A percentile compares a stretch with the other conserved stretches of the same genome.
phyloP scores from a whole-genome alignment of 306 rosid genomes.

The Astragalus glycyphyllos region DNA sequence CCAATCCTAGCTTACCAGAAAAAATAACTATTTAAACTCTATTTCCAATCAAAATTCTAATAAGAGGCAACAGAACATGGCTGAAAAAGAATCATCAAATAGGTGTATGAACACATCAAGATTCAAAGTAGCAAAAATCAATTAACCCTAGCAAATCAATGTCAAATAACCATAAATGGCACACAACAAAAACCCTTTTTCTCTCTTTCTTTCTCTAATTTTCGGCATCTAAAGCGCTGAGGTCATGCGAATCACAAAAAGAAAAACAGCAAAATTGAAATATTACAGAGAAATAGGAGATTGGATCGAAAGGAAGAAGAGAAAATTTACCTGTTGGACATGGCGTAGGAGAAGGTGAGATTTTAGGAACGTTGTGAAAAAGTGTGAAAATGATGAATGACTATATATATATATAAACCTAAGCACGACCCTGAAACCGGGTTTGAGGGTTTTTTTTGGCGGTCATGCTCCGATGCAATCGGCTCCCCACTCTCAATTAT shows the following conservation, averaged over 20 bases:
- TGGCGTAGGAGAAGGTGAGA: slow-evolving; percentile 41
- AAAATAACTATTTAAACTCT: background rate
- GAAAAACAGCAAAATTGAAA: background rate
- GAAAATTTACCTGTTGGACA: slow-evolving; percentile 66
- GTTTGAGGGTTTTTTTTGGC: background rate
- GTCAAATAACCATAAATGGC: too few species aligned
- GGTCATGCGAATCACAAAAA: background rate
- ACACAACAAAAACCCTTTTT: background rate
- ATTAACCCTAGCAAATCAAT: slow-evolving; percentile 3
- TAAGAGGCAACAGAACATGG: background rate
- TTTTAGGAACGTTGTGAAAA: background rate
- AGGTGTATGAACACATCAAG: background rate
- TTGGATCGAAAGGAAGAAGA: slow-evolving; percentile 5
- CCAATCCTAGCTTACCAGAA: background rate
- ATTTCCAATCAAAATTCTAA: background rate
- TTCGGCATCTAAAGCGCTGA: background rate
- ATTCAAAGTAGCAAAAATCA: background rate
- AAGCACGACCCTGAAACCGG: slow-evolving; percentile 28
- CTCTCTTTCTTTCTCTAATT: background rate
- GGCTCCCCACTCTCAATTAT: background rate
- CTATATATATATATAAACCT: background rate
- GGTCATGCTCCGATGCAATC: background rate
- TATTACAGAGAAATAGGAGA: background rate
- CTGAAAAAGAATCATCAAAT: background rate
- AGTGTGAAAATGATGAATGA: background rate